phyloP scores from a whole-genome alignment of 2,329 filamentous ascomycete genomes.

The Ophiocordyceps robertsii region DNA sequence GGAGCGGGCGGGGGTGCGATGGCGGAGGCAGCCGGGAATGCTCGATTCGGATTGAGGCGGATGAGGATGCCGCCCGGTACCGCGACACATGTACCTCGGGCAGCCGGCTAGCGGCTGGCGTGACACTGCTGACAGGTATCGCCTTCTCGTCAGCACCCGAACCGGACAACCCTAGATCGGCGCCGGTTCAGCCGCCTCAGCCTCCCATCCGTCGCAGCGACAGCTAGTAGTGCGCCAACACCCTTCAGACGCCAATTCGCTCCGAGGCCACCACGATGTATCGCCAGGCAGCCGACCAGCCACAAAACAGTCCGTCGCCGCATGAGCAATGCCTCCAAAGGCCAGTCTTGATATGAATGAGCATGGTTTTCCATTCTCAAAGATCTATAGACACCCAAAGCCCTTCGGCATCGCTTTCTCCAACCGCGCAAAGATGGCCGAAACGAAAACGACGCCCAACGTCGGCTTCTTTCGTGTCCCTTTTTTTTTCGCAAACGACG shows the following conservation, averaged over 20 bases:
- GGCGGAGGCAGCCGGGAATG: constrained; percentile 4
- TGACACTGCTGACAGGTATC: background rate
- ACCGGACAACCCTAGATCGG: background rate
- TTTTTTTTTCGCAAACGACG: constrained; percentile 21
- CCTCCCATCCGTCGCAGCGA: background rate
- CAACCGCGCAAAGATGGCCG: constrained; percentile 7
- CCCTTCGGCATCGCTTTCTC: constrained; percentile 7
- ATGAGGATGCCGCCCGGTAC: background rate
- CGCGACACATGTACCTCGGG: background rate
- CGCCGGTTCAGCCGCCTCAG: constrained; percentile 1
- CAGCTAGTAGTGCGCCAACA: no score
- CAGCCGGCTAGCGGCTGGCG: background rate
- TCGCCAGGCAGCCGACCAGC: no score
- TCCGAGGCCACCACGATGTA: no score
- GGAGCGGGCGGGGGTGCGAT: background rate
- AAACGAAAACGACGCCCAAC: constrained; percentile 8
- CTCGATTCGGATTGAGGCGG: constrained; percentile 1
- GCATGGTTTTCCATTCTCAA: constrained; percentile 30
- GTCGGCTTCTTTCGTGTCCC: constrained; percentile 9
- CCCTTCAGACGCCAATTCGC: no score
- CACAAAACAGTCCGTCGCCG: background rate
- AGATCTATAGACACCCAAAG: constrained; percentile 27
- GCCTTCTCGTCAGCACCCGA: no score
- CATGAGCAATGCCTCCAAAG: background rate
- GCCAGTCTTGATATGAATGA: constrained; percentile 24